Evolutionary conservation across 768 basidiomycete species (phyloP), one percentile per base, ranked within the genome.

Genomic region (Mycena crocata): DNA sequence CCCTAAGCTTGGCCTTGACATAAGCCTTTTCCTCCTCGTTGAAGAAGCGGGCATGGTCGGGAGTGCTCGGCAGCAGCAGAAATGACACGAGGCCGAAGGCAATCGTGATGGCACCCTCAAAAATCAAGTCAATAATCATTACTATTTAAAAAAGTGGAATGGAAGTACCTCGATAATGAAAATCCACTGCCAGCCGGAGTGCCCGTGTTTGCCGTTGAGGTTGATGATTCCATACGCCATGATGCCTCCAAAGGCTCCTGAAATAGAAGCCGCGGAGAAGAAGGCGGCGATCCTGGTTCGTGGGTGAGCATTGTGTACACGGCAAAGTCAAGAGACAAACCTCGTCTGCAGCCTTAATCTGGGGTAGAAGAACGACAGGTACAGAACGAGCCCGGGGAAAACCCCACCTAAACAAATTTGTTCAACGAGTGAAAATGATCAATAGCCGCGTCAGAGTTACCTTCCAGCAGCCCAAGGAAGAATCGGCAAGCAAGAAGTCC

Each of bases 221-320:
- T 87, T 80, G 59, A 87, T 83, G 71, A 93, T 90, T 1, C 86
- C 89, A 48, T 85, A 82, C 0, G 91, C 90, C 26, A 93, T 83
- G 5, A 93, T 81, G 35, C 92, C 91, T 1, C 88, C 90, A 71
- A 92, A 90, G 0, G 89, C 89, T 4, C 89, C 89, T 0, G 90
- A 87, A 26, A 89, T 78, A 1, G 87, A 87, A 3, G 88, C 82
- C 0, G 84, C 78, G 9, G 84, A 83, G 75, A 86, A 86, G 78
- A 87, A 86, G 26, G 79, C 77, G 12, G 84, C 80, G 57, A 87
- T 76, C 67, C 82, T 83, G 68, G n/a, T 19, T 78, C 77, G 64
- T 80, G 81, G 49, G 81, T 78, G 67, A 80, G 79, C 1, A 74
- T 75, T 23, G 81, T 68, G 34, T 82, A 75, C 37, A 44, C 31